Conservation (phyloP, 306 rosid species). For the Cajanus cajan region DNA sequence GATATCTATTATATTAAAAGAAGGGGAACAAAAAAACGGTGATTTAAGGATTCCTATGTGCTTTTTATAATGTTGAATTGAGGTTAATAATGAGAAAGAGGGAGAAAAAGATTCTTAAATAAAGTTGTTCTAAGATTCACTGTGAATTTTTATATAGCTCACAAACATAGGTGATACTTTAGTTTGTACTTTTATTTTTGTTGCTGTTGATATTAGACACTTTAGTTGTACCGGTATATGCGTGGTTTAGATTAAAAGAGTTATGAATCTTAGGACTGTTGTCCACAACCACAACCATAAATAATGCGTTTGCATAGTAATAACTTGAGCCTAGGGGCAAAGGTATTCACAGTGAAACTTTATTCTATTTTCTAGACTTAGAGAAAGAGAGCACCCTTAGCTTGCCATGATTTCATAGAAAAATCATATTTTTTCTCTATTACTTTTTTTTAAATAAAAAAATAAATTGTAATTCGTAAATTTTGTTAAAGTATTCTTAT, state of each 20-base stretch:
- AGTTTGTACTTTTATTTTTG: background rate
- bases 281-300: background rate
- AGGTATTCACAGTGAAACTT: background rate
- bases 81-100: background rate
- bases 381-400: background rate
- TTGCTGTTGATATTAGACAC: too few species aligned
- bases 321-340: too few species aligned
- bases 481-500: too few species aligned
- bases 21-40: too few species aligned
- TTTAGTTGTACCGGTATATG: background rate
- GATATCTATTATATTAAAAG: too few species aligned
- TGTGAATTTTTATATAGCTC: background rate
- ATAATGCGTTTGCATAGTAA: background rate
- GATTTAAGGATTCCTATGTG: too few species aligned
- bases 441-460: background rate
- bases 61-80: background rate
- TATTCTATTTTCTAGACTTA: background rate
- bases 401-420: background rate
- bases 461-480: too few species aligned
- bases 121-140: background rate
- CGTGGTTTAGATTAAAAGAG: too few species aligned
- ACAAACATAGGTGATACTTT: background rate
- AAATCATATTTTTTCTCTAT: too few species aligned
- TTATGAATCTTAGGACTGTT: background rate
- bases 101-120: background rate